Conservation (phyloP, 2,329 filamentous ascomycete species). For the Penicillium brevicompactum region DNA sequence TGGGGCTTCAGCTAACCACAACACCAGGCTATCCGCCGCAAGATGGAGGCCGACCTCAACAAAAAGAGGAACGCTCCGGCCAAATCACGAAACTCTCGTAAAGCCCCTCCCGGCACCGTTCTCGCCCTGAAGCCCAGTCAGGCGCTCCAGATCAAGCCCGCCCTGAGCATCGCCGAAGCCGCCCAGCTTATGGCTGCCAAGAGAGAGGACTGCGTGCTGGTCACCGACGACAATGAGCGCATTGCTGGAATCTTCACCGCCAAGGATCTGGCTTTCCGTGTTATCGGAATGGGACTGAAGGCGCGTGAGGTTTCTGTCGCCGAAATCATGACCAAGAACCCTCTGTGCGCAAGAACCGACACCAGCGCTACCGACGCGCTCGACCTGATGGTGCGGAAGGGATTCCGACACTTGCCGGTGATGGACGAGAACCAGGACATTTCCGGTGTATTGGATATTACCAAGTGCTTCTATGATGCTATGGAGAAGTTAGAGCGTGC, state of each 20-base stretch:
- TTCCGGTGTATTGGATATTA: constrained; percentile 95
- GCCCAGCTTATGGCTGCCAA: constrained; percentile 99
- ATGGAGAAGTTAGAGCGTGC: constrained; percentile 99
- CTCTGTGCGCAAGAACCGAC: constrained; percentile 92
- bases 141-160: constrained; percentile 95
- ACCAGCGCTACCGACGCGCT: constrained; percentile 97
- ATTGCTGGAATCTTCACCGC: constrained; percentile 99
- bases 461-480: constrained; percentile 99
- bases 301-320: constrained; percentile 88
- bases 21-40: constrained; percentile 84
- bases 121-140: constrained; percentile 93
- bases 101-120: constrained; percentile 93
- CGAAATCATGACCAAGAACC: constrained; percentile 99
- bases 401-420: constrained; percentile 94
- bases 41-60: constrained; percentile 95
- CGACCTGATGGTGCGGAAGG: constrained; percentile 97
- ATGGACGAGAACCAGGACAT: constrained; percentile 99
- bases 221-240: constrained; percentile 95
- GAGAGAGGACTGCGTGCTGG: constrained; percentile 94
- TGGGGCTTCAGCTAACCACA: constrained; percentile 1
- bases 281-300: constrained; percentile 88
- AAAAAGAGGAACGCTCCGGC: constrained; percentile 88
- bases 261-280: constrained; percentile 96
- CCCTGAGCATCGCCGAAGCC: constrained; percentile 90
- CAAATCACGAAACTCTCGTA: constrained; percentile 81